A percentile compares a stretch with the other conserved stretches of the same genome.
These are phyloP conservation scores for Telopea speciosissima DNA, from an alignment of 177 flowering plant species.

Conservation along the genomic window DNA sequence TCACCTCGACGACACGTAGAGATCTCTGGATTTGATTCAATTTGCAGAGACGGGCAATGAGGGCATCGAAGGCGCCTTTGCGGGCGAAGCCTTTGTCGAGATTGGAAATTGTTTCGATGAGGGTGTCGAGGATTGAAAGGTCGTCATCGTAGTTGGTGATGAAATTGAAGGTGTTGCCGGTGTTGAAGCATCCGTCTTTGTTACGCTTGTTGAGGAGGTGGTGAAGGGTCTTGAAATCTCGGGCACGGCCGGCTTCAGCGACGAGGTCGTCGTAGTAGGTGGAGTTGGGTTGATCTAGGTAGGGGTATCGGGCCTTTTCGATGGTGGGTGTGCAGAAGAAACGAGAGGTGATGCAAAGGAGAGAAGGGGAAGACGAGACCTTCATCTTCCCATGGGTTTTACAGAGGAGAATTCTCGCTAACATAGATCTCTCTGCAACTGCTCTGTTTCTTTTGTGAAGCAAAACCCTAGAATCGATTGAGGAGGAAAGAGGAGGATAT, in stretches of 20 bases:
- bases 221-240: conserved; percentile 39
- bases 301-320: background rate
- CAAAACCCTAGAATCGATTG: no score
- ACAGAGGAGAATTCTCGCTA: background rate
- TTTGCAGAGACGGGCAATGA: conserved; percentile 42
- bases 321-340: conserved; percentile 11
- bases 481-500: no score
- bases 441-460: no score
- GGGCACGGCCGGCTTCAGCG: conserved; percentile 40
- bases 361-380: background rate
- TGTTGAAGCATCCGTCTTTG: conserved; percentile 46
- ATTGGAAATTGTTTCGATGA: conserved; percentile 26
- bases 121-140: conserved; percentile 28
- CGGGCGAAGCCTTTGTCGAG: conserved; percentile 37
- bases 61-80: conserved; percentile 46
- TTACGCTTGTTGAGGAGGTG: conserved; percentile 45
- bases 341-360: conserved; percentile 1
- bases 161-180: conserved; percentile 57
- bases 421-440: no score
- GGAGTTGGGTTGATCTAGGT: conserved; percentile 29
- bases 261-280: conserved; percentile 47
- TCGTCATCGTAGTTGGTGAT: conserved; percentile 27
- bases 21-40: conserved; percentile 29
- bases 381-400: conserved; percentile 1
- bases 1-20: conserved; percentile 30